Evolutionary conservation across 345 rosid genomes (phyloP).

Genomic region (Kernera saxatilis): DNA sequence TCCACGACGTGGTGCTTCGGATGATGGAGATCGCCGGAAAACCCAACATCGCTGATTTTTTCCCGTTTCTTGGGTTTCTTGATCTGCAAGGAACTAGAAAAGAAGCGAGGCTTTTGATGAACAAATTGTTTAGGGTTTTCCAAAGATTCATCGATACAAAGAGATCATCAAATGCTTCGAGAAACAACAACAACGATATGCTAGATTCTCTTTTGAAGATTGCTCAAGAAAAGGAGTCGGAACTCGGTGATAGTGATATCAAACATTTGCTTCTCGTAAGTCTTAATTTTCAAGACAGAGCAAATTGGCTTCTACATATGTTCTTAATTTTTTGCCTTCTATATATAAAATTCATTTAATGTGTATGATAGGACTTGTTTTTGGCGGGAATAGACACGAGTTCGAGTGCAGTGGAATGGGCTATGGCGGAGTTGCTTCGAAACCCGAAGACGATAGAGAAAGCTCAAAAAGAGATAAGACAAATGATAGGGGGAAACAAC

Average conservation of each 20-base stretch:
- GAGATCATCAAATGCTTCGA: background rate
- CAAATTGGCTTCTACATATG: too few species aligned
- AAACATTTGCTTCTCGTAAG: conserved; percentile 33
- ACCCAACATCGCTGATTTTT: background rate
- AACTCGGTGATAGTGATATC: conserved; percentile 13
- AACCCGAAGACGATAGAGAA: conserved; percentile 8
- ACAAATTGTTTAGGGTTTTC: conserved; percentile 14
- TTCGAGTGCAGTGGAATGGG: conserved; percentile 21
- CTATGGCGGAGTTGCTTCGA: conserved; percentile 20
- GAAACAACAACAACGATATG: conserved; percentile 15
- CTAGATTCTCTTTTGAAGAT: conserved; percentile 28
- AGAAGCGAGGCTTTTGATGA: background rate
- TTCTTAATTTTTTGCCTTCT: background rate
- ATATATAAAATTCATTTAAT: background rate
- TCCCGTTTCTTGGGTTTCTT: conserved; percentile 9
- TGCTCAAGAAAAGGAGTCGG: conserved; percentile 8
- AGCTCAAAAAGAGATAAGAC: conserved; percentile 21
- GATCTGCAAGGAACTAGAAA: conserved; percentile 17
- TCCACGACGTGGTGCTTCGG: background rate
- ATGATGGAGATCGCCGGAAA: conserved; percentile 14
- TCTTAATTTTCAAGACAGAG: background rate
- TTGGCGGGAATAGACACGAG: conserved; percentile 39
- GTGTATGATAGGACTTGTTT: conserved; percentile 29
- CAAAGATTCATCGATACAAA: conserved; percentile 19
- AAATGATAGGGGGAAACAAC: conserved; percentile 12